These are phyloP conservation scores for Aaosphaeria pasadenensis DNA, from an alignment of 2,329 filamentous ascomycete species.

Conservation along the genomic window DNA sequence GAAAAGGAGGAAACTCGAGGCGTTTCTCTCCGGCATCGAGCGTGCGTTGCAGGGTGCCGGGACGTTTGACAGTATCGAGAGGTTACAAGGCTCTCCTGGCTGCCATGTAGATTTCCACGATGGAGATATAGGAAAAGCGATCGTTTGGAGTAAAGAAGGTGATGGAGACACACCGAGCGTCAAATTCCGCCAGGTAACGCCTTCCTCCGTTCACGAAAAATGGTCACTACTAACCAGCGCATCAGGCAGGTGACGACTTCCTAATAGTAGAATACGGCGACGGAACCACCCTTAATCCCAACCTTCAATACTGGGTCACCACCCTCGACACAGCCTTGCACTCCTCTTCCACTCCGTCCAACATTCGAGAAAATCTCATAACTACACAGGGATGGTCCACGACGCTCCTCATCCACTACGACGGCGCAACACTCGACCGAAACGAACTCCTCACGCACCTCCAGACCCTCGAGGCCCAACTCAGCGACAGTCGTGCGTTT, in stretches of 20 bases:
- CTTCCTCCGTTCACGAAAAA: not conserved
- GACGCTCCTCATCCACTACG: slow-evolving; percentile 42
- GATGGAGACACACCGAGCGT: slow-evolving; percentile 19
- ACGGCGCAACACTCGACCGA: slow-evolving; percentile 37
- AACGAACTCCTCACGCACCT: slow-evolving; percentile 37
- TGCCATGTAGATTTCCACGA: slow-evolving; percentile 26
- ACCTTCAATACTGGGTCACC: slow-evolving; percentile 55
- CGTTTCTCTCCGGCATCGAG: slow-evolving; percentile 45
- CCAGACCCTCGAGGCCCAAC: slow-evolving; percentile 38
- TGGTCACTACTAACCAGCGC: not conserved
- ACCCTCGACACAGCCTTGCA: slow-evolving; percentile 49
- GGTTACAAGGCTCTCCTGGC: slow-evolving; percentile 12
- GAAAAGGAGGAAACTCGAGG: slow-evolving; percentile 42
- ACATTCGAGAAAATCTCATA: slow-evolving; percentile 41
- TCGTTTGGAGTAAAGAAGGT: slow-evolving; percentile 26
- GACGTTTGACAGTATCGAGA: slow-evolving; percentile 18
- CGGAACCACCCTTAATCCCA: slow-evolving; percentile 48
- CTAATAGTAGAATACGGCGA: slow-evolving; percentile 58
- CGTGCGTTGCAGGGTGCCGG: slow-evolving; percentile 26
- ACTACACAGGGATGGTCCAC: slow-evolving; percentile 54
- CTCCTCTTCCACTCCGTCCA: slow-evolving; percentile 30
- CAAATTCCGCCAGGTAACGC: slow-evolving; percentile 13
- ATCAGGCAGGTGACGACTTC: slow-evolving; percentile 43
- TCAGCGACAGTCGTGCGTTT: slow-evolving; percentile 51
- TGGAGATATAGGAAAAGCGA: slow-evolving; percentile 21